Evolutionary conservation across 305 asterid species (phyloP), one percentile per base, ranked within the genome.

Genomic region (Caryopteris hybrid): DNA sequence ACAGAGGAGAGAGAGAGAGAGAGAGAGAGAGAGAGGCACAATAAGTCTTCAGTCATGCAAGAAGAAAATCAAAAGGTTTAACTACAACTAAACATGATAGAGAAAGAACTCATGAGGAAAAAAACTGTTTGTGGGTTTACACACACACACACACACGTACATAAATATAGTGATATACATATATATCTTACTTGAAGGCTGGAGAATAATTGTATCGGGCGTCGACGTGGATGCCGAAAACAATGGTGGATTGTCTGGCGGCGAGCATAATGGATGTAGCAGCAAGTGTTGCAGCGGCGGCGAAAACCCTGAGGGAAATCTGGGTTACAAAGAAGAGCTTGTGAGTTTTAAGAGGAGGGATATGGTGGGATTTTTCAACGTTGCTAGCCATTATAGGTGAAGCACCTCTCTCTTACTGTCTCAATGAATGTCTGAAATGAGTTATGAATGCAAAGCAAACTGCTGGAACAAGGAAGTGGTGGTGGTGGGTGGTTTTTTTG

Each of bases 171-270:
- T n/a, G n/a, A n/a, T n/a, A n/a, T n/a, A n/a, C n/a, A n/a, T n/a
- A n/a, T n/a, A n/a, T 47, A 6, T 27, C 31, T 77, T 80, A 85
- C 87, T 80, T 81, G 75, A 69, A 74, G 47, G 87, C 76, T 3
- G 87, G 70, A 6, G 87, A 73, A 46, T 83, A 76, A 61, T 48
- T 76, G 61, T 76, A 86, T 1, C 79, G 72, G 7, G 92, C 92
- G 13, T 75, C 70, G 64, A 74, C 20, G 0, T 51, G 48, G 42
- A 81, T 39, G 16, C 87, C 84, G 61, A 39, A 81, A 18, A 81
- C 78, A 6, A 42, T 23, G 34, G 73, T 38, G 25, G 85, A 69
- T 46, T 86, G 73, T 48, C 76, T 74, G 66, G 72, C 71, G 43
- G 84, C 47, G 45, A 83, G 74, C 65, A 73, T 73, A 6, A 84